Evolutionary conservation across 331 rosid genomes (phyloP).

Genomic region (Acacia concinna): DNA sequence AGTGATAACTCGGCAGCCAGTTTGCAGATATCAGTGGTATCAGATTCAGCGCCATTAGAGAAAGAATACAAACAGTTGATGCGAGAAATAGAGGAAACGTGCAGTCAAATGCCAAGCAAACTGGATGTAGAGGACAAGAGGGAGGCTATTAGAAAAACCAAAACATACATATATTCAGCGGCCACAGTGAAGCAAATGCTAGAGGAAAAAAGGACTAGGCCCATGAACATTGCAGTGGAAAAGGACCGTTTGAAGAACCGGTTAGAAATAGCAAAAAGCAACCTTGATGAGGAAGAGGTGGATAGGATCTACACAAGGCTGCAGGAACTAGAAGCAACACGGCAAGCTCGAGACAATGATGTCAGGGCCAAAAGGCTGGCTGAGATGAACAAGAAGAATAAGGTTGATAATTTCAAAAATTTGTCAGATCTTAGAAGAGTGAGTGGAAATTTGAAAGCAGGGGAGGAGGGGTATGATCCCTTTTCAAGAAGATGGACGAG

Average conservation of each 20-base stretch:
- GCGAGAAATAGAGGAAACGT: conserved; percentile 47
- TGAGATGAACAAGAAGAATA: conserved; percentile 75
- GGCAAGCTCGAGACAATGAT: conserved; percentile 41
- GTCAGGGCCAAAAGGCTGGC: conserved; percentile 52
- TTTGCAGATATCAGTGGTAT: conserved; percentile 56
- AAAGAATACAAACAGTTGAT: conserved; percentile 55
- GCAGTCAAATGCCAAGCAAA: conserved; percentile 52
- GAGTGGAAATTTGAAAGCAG: conserved; percentile 44
- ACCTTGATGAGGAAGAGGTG: conserved; percentile 43
- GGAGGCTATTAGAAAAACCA: conserved; percentile 49
- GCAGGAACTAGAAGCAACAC: conserved; percentile 51
- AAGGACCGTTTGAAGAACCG: conserved; percentile 57
- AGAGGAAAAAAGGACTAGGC: conserved; percentile 61
- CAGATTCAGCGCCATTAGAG: conserved; percentile 56
- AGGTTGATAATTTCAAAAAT: conserved; percentile 57
- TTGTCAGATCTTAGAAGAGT: conserved; percentile 41
- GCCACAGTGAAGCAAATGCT: conserved; percentile 64
- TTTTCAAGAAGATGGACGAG: conserved; percentile 76
- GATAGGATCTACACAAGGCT: conserved; percentile 48
- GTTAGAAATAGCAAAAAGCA: conserved; percentile 49
- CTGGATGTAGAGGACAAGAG: conserved; percentile 49
- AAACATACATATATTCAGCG: conserved; percentile 55
- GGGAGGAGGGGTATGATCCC: conserved; percentile 68
- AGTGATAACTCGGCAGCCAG: conserved; percentile 54
- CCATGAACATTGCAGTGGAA: conserved; percentile 63